A percentile compares a stretch with the other conserved stretches of the same genome.
phyloP scores from a whole-genome alignment of 73 alveolate species.

The Symbiodinium pilosum region DNA sequence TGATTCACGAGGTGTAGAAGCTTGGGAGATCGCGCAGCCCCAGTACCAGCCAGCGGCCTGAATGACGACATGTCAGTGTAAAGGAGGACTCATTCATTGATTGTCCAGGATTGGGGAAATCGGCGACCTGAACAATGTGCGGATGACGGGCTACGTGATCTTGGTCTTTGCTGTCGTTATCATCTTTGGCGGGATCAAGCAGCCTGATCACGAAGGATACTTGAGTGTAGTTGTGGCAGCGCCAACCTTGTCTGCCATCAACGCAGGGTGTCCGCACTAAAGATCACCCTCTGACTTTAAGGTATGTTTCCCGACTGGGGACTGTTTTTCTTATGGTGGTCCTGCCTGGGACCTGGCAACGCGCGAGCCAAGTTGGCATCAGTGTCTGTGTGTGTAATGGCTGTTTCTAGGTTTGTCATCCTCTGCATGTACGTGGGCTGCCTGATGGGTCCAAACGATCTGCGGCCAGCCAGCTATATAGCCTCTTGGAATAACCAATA shows the following conservation, averaged over 20 bases:
- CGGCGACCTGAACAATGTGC: conserved; percentile 86
- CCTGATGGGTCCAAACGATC: conserved; percentile 68
- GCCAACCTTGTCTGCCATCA: no score
- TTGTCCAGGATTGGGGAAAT: conserved; percentile 52
- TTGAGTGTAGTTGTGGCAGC: no score
- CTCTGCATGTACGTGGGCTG: conserved; percentile 88
- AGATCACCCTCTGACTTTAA: no score
- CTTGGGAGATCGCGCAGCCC: conserved; percentile 88
- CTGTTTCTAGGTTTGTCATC: conserved; percentile 48
- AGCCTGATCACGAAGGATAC: conserved; percentile 7
- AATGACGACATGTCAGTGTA: neutral
- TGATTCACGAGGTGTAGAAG: conserved; percentile 50
- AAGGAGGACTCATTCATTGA: neutral
- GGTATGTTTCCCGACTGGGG: conserved; percentile 91
- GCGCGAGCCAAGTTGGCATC: no score
- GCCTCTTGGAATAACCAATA: conserved; percentile 8
- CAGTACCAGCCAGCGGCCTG: conserved; percentile 44
- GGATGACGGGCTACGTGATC: conserved; percentile 84
- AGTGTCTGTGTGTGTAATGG: no score
- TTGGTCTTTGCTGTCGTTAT: conserved; percentile 67
- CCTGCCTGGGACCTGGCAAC: conserved; percentile 8
- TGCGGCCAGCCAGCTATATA: conserved; percentile 40
- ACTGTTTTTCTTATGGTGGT: conserved; percentile 90
- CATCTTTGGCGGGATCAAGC: conserved; percentile 91
- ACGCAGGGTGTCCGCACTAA: no score